Base-by-base conservation (phyloP, 768 basidiomycete species). In the Trametes cinnabarina region DNA sequence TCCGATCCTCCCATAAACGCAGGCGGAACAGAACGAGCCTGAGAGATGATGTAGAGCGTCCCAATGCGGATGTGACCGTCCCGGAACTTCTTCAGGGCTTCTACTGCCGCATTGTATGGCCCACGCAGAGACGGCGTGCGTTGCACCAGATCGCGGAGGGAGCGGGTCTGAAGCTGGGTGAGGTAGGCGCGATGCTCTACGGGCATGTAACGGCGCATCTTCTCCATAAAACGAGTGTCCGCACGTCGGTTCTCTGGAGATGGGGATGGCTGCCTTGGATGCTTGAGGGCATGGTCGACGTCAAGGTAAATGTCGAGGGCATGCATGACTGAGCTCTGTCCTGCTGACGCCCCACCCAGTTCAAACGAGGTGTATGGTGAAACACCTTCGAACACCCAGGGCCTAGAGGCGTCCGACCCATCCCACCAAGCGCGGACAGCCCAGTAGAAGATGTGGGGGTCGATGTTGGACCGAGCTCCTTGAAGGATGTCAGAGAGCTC, bases 151-250 rank as follows among this genome's bases (percentile, higher is more conserved):
- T 83, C 79, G 22, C 90, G 83, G 50, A 92, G 66, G 20, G 85
- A 77, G n/a, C 75, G 85, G 14, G 83, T 80, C 51, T 79, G 76
- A 35, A 98, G 80, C 65, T 85, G 82, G 22, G 74, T 71, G 53
- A 98, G 82, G 75, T 94, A 98, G 44, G 87, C 84, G 41, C 91
- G 86, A 74, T 98, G 96, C 52, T 82, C 83, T 14, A 89, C 88
- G 0, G 96, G 95, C 96, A 98, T 98, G 74, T 98, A 98, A 20
- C 83, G 82, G 56, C 91, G 77, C 94, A 97, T 97, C 47, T 92
- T 82, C 57, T 89, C 86, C 87, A 98, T 94, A 76, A 98, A 98
- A 0, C 86, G 83, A 35, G 74, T 79, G 71, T 83, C 91, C 39
- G 79, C 88, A 65, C 71, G 81, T 73, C 82, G 85, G 70, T 91